Evolutionary conservation across 1,284 basidiomycete species (phyloP).

Genomic region (Termitomyces sp.): DNA sequence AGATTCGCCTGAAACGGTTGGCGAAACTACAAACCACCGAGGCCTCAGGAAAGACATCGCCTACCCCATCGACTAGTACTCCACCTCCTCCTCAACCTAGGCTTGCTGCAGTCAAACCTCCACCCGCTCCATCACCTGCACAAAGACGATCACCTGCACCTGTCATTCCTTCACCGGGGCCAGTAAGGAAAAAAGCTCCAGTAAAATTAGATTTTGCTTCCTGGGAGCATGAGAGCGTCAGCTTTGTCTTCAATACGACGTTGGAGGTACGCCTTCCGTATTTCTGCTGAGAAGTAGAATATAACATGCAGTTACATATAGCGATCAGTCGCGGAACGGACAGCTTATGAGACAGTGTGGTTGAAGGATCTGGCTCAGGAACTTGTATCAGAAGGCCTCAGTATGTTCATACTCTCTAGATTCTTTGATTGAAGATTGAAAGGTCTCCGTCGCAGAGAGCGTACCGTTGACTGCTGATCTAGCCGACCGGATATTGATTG

Average conservation of each 20-base stretch:
- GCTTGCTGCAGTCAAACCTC: slow-evolving; percentile 26
- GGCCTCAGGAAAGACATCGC: slow-evolving; percentile 24
- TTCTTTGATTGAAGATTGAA: slow-evolving; percentile 10
- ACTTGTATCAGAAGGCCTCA: slow-evolving; percentile 58
- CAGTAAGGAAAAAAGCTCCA: slow-evolving; percentile 46
- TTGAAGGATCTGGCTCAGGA: slow-evolving; percentile 77
- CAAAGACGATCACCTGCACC: slow-evolving; percentile 24
- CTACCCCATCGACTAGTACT: slow-evolving; percentile 28
- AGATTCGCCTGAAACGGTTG: slow-evolving; percentile 87
- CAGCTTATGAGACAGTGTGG: slow-evolving; percentile 75
- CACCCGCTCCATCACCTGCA: slow-evolving; percentile 22
- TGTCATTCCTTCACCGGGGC: slow-evolving; percentile 25
- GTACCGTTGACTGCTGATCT: slow-evolving; percentile 51
- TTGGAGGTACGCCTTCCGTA: slow-evolving; percentile 55
- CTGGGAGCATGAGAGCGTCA: slow-evolving; percentile 76
- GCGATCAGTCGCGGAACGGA: slow-evolving; percentile 67
- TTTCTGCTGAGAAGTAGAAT: not conserved
- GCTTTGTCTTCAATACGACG: slow-evolving; percentile 72
- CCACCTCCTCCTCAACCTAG: slow-evolving; percentile 30
- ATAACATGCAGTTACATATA: slow-evolving; percentile 27
- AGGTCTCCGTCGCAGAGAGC: slow-evolving; percentile 24
- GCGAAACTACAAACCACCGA: slow-evolving; percentile 62
- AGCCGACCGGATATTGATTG: slow-evolving; percentile 80
- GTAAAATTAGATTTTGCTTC: slow-evolving; percentile 49
- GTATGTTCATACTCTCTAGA: slow-evolving; percentile 40